Conservation (phyloP, 1,284 basidiomycete species). For the Trametes hirsuta region DNA sequence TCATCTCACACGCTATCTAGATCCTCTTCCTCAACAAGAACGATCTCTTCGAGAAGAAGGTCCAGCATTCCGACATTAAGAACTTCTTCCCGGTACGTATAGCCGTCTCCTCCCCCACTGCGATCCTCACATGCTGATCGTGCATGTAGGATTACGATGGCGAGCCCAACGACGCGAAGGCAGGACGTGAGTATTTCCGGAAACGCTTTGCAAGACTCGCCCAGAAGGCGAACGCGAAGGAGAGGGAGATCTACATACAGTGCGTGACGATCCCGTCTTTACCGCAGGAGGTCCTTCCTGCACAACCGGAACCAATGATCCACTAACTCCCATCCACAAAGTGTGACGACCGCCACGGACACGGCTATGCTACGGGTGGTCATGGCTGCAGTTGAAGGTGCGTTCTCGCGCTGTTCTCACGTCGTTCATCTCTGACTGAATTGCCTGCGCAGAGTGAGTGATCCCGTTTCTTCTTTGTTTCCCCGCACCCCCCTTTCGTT, state of each 20-base stretch:
- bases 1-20: conserved; percentile 40
- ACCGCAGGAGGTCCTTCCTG: neutral
- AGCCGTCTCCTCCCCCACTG: neutral
- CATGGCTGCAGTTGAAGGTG: conserved; percentile 93
- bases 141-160: conserved; percentile 73
- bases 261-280: conserved; percentile 45
- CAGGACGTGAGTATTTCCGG: conserved; percentile 91
- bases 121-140: neutral
- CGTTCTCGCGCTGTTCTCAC: conserved; percentile 33
- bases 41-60: conserved; percentile 87
- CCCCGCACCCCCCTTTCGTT: conserved; percentile 27
- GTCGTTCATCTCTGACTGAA: conserved; percentile 14
- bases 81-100: conserved; percentile 79
- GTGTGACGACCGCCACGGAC: conserved; percentile 93
- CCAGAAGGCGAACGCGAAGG: conserved; percentile 81
- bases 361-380: conserved; percentile 90
- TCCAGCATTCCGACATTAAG: conserved; percentile 80
- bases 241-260: conserved; percentile 91
- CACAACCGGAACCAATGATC: neutral
- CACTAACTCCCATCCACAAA: conserved; percentile 36
- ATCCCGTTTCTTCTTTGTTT: conserved; percentile 36
- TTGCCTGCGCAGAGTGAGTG: conserved; percentile 69
- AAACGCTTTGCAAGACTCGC: conserved; percentile 82
- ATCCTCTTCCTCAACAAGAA: conserved; percentile 93
- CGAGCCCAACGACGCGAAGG: conserved; percentile 65